Percentiles rank a stretch among this genome's conserved stretches.
phyloP scores from a whole-genome alignment of 2,329 filamentous ascomycete species.

The Xylogone sp. region DNA sequence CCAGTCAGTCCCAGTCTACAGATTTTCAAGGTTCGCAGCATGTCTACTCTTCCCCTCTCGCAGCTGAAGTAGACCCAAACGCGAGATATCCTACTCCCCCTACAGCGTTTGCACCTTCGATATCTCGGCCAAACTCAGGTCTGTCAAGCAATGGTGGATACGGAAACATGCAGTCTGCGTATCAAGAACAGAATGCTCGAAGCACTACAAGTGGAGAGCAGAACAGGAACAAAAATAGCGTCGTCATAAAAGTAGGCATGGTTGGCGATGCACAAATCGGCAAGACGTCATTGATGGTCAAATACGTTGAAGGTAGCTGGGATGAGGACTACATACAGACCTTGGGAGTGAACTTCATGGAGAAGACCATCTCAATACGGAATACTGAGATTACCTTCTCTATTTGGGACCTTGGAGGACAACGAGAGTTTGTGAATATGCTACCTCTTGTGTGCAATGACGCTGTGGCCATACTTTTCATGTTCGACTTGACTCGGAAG shows the following conservation, averaged over 20 bases:
- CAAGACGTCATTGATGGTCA: slow-evolving; percentile 99
- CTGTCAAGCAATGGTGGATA: slow-evolving; percentile 27
- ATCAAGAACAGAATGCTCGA: slow-evolving; percentile 28
- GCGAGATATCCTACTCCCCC: slow-evolving; percentile 28
- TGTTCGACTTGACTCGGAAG: slow-evolving; percentile 98
- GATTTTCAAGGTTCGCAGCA: slow-evolving; percentile 25
- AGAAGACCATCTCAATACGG: slow-evolving; percentile 98
- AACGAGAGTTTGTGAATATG: slow-evolving; percentile 99
- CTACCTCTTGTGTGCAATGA: slow-evolving; percentile 98
- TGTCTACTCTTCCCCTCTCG: slow-evolving; percentile 22
- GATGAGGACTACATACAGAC: slow-evolving; percentile 99
- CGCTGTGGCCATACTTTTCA: slow-evolving; percentile 96
- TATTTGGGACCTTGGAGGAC: slow-evolving; percentile 97
- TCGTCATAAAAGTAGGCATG: slow-evolving; percentile 99
- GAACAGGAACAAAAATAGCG: slow-evolving; percentile 52
- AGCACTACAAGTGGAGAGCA: slow-evolving; percentile 19
- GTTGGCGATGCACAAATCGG: slow-evolving; percentile 98
- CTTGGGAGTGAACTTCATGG: slow-evolving; percentile 98
- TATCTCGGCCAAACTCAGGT: slow-evolving; percentile 29
- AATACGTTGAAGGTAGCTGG: slow-evolving; percentile 97
- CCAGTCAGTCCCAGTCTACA: slow-evolving; percentile 28
- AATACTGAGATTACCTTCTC: slow-evolving; percentile 99
- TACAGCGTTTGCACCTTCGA: slow-evolving; percentile 24
- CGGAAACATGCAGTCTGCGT: slow-evolving; percentile 23
- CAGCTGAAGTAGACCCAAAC: slow-evolving; percentile 22